Evolutionary conservation across 108 stramenopile genomes (phyloP), one percentile per base, ranked within the genome.

Genomic region (Pseudonitzschia delicatissima): DNA sequence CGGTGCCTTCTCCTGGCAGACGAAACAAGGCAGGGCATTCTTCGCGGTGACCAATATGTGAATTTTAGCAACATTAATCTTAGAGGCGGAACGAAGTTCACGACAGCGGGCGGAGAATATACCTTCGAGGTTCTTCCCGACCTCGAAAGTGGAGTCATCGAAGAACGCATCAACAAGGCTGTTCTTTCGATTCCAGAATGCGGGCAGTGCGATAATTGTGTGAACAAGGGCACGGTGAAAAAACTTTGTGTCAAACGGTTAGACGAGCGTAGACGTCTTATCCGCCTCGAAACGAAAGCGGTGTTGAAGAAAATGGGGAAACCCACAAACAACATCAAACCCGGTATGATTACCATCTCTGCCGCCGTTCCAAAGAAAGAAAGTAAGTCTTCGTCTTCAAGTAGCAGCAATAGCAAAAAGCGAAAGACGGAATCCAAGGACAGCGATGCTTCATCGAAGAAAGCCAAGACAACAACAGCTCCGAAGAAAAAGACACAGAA

Each of bases 21-120:
- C 45, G 84, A 88, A 64, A 87, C 87, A 6, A 63, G 73, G 45
- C 68, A 83, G 57, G 71, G 72, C 21, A 94, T 94, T 45, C 61
- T 73, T 13, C 60, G 82, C 48, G 93, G 93, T 25, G 92, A 87
- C 62, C 90, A 93, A 69, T 90, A 91, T 74, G 87, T 92, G 47
- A 94, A 94, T 72, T 92, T 86, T 62, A 79, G 82, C 37, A 87
- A 82, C 62, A 94, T 94, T 35, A 83, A 80, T 9, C 79, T 94
- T 17, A 90, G 87, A 57, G 83, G 83, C 23, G 81, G 81, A 17
- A 64, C 64, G 45, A 64, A 36, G 29, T 48, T 50, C n/a, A 64
- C 72, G 9, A 64, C 57, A 1, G 63, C 58, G 59, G 89, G 84
- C 2, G 57, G 64, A 73, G 73, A 74, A 61, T 18, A 40, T 13